Percentiles rank a stretch among this genome's conserved stretches.
Evolutionary conservation across 805 yeast genomes (phyloP).

Genomic region (Starmerella sp.): DNA sequence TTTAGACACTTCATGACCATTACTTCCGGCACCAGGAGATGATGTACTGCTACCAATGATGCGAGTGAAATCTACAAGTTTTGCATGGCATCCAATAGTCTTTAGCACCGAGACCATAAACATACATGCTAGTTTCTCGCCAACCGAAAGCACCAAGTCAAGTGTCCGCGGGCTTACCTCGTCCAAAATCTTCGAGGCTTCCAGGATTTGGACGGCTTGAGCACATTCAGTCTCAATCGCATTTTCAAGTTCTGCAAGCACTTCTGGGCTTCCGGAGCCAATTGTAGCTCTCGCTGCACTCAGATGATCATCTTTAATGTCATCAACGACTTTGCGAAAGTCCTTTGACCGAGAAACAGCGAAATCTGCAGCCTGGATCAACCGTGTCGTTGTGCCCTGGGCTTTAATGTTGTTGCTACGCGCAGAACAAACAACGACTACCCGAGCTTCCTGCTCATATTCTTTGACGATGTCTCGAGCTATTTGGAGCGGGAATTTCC

Average conservation of each 20-base stretch:
- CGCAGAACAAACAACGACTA: slow-evolving; percentile 94
- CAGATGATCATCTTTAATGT: slow-evolving; percentile 68
- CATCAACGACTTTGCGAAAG: slow-evolving; percentile 47
- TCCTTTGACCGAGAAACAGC: slow-evolving; percentile 25
- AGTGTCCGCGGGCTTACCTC: slow-evolving; percentile 81
- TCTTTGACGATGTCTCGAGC: slow-evolving; percentile 67
- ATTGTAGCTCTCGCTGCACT: slow-evolving; percentile 54
- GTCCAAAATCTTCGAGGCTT: slow-evolving; percentile 84
- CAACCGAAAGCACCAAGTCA: slow-evolving; percentile 83
- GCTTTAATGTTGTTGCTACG: slow-evolving; percentile 82
- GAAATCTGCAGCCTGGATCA: slow-evolving; percentile 68
- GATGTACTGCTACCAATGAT: slow-evolving; percentile 33
- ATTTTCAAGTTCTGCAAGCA: slow-evolving; percentile 44
- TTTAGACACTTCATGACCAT: slow-evolving; percentile 36
- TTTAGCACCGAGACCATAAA: slow-evolving; percentile 79
- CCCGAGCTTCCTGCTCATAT: slow-evolving; percentile 45
- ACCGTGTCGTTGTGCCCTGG: slow-evolving; percentile 89
- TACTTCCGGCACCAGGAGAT: slow-evolving; percentile 31
- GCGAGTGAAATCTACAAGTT: slow-evolving; percentile 66
- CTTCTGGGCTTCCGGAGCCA: slow-evolving; percentile 28
- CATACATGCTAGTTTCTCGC: slow-evolving; percentile 84
- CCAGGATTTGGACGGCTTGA: slow-evolving; percentile 54
- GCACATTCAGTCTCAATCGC: slow-evolving; percentile 58
- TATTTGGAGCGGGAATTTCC: slow-evolving; percentile 80
- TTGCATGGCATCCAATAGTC: slow-evolving; percentile 68